Percentiles rank a stretch among this genome's conserved stretches.
Conservation (phyloP, 805 yeast genomes). For the Kuraishia hungarica region DNA sequence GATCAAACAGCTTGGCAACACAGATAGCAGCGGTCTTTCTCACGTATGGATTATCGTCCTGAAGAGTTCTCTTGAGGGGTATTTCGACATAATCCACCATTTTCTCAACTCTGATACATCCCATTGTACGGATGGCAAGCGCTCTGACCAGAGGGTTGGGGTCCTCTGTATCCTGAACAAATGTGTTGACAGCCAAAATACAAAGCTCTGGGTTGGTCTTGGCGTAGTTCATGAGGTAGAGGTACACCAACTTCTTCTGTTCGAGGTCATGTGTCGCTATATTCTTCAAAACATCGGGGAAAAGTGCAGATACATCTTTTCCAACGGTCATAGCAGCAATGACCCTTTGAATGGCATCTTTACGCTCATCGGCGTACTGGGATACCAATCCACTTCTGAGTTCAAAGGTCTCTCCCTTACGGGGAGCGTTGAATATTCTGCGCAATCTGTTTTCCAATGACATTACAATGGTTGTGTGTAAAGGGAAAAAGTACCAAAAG, state of each 20-base stretch:
- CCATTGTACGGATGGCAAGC: slow-evolving; percentile 97
- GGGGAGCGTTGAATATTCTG: slow-evolving; percentile 48
- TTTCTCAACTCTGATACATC: slow-evolving; percentile 91
- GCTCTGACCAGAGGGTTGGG: slow-evolving; percentile 95
- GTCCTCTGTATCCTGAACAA: slow-evolving; percentile 90
- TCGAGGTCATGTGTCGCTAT: slow-evolving; percentile 95
- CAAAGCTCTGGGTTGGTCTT: slow-evolving; percentile 93
- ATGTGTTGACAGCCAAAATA: slow-evolving; percentile 93
- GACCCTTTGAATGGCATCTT: slow-evolving; percentile 94
- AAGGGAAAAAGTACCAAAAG: background rate
- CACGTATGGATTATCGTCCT: slow-evolving; percentile 94
- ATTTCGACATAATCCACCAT: slow-evolving; percentile 92
- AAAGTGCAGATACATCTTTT: slow-evolving; percentile 87
- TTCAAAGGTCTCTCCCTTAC: slow-evolving; percentile 79
- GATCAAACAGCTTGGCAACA: slow-evolving; percentile 89
- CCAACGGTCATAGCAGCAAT: slow-evolving; percentile 98
- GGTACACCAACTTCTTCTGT: slow-evolving; percentile 91
- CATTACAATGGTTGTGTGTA: slow-evolving; percentile 1
- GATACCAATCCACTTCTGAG: slow-evolving; percentile 85
- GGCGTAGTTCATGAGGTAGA: slow-evolving; percentile 95
- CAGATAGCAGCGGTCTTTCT: slow-evolving; percentile 96
- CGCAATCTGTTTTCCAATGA: slow-evolving; percentile 41
- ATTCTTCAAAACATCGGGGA: slow-evolving; percentile 94
- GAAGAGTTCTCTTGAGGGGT: slow-evolving; percentile 76
- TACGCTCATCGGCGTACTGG: slow-evolving; percentile 89